These are phyloP conservation scores for Claviceps spartinae DNA, from an alignment of 2,329 filamentous ascomycete species.

Conservation along the genomic window DNA sequence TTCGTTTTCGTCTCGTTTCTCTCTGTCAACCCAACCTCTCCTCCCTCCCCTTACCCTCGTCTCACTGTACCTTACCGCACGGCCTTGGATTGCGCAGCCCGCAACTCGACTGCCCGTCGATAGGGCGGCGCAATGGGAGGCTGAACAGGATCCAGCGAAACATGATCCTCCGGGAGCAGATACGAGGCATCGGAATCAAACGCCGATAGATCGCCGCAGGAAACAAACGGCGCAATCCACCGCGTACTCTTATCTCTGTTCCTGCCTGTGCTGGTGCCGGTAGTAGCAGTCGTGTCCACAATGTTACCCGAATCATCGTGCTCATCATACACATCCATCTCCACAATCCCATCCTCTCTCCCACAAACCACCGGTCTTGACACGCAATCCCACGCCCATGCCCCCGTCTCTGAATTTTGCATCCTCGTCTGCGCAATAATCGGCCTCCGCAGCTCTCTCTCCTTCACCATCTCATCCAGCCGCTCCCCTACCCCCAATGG, in stretches of 20 bases:
- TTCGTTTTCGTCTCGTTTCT: background rate
- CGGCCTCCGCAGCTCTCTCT: conserved; percentile 26
- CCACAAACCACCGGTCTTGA: conserved; percentile 12
- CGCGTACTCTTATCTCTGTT: conserved; percentile 28
- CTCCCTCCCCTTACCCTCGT: background rate
- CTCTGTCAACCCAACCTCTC: background rate
- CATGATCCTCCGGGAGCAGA: conserved; percentile 69
- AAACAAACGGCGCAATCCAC: conserved; percentile 92
- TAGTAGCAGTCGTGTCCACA: conserved; percentile 21
- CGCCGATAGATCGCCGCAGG: conserved; percentile 88
- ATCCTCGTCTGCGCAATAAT: conserved; percentile 27
- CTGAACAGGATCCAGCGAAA: conserved; percentile 83
- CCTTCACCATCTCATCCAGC: conserved; percentile 35
- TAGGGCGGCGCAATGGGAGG: conserved; percentile 94
- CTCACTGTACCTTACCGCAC: conserved; percentile 1
- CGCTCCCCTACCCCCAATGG: conserved; percentile 54
- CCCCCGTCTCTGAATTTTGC: conserved; percentile 31
- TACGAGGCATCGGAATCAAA: conserved; percentile 97
- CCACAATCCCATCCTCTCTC: conserved; percentile 24
- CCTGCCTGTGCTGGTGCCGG: conserved; percentile 7
- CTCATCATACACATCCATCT: conserved; percentile 38
- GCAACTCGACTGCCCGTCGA: conserved; percentile 72
- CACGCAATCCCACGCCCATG: conserved; percentile 34
- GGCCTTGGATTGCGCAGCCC: conserved; percentile 21
- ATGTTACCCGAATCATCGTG: conserved; percentile 12